phyloP scores from a whole-genome alignment of 331 rosid genomes.

The Prunus yedoensis region DNA sequence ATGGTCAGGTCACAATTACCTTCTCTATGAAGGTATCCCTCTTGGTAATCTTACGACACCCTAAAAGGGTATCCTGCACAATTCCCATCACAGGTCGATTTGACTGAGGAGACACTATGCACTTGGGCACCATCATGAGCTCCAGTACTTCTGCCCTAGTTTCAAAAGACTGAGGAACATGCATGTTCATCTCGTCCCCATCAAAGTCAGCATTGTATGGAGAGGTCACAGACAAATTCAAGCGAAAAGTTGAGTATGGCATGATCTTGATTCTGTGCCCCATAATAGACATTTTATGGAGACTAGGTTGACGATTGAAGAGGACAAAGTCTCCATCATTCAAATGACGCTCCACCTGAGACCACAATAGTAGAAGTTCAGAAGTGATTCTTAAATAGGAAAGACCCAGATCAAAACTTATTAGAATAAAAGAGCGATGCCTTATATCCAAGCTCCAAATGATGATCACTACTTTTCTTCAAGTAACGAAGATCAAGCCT shows the following conservation, averaged over 20 bases:
- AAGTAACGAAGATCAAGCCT: slow-evolving; percentile 97
- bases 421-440: slow-evolving; percentile 32
- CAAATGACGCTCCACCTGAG: slow-evolving; percentile 99
- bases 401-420: not conserved
- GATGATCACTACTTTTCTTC: slow-evolving; percentile 97
- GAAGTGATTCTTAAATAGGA: not conserved
- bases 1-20: slow-evolving; percentile 39
- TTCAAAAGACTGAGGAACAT: slow-evolving; percentile 98
- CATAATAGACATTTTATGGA: slow-evolving; percentile 99
- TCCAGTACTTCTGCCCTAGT: slow-evolving; percentile 99
- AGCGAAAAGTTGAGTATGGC: slow-evolving; percentile 97
- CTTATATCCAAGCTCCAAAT: slow-evolving; percentile 98
- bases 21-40: slow-evolving; percentile 92
- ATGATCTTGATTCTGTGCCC: slow-evolving; percentile 98
- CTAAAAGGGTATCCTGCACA: slow-evolving; percentile 90
- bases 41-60: slow-evolving; percentile 95
- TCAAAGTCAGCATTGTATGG: slow-evolving; percentile 99
- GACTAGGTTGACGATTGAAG: slow-evolving; percentile 99
- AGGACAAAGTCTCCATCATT: slow-evolving; percentile 95
- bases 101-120: slow-evolving; percentile 96
- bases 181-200: slow-evolving; percentile 99
- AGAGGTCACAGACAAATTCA: slow-evolving; percentile 91
- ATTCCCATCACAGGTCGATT: slow-evolving; percentile 99
- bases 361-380: slow-evolving; percentile 30
- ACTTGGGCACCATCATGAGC: slow-evolving; percentile 99